A percentile compares a stretch with the other conserved stretches of the same genome.
These are phyloP conservation scores for Sphaceloma murrayae DNA, from an alignment of 2,329 filamentous ascomycete species.

Conservation along the genomic window DNA sequence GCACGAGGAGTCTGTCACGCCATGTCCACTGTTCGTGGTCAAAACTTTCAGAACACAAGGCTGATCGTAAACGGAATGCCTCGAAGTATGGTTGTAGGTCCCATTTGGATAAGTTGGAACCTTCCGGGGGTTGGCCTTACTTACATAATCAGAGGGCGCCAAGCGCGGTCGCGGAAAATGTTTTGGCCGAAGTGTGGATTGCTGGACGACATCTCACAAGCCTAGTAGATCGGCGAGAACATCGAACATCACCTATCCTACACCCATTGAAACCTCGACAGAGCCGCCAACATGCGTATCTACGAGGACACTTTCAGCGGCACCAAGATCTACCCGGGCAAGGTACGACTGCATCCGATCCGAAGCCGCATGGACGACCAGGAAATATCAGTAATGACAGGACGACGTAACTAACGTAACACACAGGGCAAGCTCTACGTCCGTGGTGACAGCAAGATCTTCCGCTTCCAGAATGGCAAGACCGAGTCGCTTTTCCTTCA, in stretches of 20 bases:
- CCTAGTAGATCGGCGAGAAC: conserved; percentile 13
- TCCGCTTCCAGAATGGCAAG: conserved; percentile 99
- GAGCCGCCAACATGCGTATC: conserved; percentile 57
- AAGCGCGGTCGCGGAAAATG: conserved; percentile 14
- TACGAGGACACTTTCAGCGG: conserved; percentile 72
- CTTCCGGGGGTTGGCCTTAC: too few species aligned
- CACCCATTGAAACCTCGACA: conserved; percentile 18
- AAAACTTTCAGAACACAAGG: too few species aligned
- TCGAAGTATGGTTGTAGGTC: too few species aligned
- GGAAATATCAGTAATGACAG: conserved; percentile 12
- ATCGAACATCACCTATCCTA: not conserved
- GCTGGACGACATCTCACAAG: conserved; percentile 14
- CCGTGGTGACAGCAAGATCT: conserved; percentile 99
- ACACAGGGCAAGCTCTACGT: conserved; percentile 96
- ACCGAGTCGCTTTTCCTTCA: conserved; percentile 99
- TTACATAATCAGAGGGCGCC: conserved; percentile 2
- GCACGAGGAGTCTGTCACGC: too few species aligned
- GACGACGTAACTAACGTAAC: conserved; percentile 16
- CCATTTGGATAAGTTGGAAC: too few species aligned
- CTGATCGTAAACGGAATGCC: too few species aligned
- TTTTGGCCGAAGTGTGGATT: conserved; percentile 14
- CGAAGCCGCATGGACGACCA: conserved; percentile 9
- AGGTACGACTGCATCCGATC: conserved; percentile 45
- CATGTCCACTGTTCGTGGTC: too few species aligned
- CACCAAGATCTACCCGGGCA: conserved; percentile 70